These are phyloP conservation scores for Spiraea crenata DNA, from an alignment of 331 rosid species.

Conservation along the genomic window DNA sequence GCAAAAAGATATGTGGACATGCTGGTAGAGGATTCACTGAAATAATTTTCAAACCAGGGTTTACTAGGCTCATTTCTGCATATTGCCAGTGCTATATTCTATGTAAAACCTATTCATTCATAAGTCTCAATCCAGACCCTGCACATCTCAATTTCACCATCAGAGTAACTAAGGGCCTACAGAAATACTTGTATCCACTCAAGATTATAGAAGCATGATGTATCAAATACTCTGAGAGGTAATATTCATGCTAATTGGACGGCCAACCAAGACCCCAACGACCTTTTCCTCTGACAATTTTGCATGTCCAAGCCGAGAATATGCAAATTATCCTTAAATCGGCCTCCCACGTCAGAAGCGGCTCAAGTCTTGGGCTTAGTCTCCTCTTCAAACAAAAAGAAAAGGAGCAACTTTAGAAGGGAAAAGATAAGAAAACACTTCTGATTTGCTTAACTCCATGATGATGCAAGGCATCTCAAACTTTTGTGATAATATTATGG, in stretches of 20 bases:
- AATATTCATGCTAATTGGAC: conserved; percentile 8
- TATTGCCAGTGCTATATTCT: neutral
- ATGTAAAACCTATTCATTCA: neutral
- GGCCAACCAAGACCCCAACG: conserved; percentile 10
- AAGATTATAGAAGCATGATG: conserved; percentile 6
- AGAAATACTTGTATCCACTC: neutral
- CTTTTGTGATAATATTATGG: neutral
- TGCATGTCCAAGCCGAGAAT: conserved; percentile 11
- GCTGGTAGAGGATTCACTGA: neutral
- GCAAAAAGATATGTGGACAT: neutral
- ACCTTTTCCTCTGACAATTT: conserved; percentile 4
- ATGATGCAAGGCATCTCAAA: conserved; percentile 10
- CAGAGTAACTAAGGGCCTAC: conserved; percentile 1
- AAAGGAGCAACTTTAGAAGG: conserved; percentile 14
- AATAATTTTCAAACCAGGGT: neutral
- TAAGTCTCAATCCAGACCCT: neutral
- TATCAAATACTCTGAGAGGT: conserved; percentile 2
- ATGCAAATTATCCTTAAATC: conserved; percentile 2
- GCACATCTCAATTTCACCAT: neutral
- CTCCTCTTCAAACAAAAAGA: conserved; percentile 26
- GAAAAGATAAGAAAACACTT: neutral
- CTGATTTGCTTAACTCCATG: neutral
- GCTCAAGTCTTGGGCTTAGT: conserved; percentile 21
- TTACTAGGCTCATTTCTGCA: neutral
- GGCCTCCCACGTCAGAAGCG: conserved; percentile 16